Base-by-base conservation (phyloP, 2,329 filamentous ascomycete genomes). In the Raffaelea arxii region DNA sequence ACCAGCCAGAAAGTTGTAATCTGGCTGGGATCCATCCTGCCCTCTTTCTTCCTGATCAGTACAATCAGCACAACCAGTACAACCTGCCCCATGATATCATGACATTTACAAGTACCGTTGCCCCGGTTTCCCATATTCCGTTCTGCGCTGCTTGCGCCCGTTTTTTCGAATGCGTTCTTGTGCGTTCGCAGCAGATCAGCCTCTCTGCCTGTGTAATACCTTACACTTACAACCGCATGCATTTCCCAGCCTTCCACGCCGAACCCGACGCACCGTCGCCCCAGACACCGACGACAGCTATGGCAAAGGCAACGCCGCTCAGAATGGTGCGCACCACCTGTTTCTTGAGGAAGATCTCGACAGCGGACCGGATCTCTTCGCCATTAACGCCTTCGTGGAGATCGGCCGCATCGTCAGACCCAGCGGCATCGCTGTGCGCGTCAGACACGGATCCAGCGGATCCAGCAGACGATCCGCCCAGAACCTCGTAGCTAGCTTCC, bases 401-500 rank as follows among this genome's bases (percentile, higher is more conserved):
- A 6, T 23, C 9, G 24, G 25, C 40, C 23, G 21, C 54, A 22
- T 59, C 57, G n/a, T n/a, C n/a, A 19, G 53, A 54, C 41, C 52
- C 54, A 19, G 58, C 57, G 6, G 58, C 62, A 49, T 76, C 70
- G 51, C 68, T 72, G 52, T 67, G 65, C n/a, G 68, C 63, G 39
- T 52, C 52, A 11, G 48, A 53, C 14, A 47, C 47, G 1, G 49
- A 51, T 10, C 49, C 49, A 12, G 43, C 30, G 2, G 50, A 53
- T 18, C 48, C 49, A 21, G 24, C 79, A 71, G 44, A 51, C 4
- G 48, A 43, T 21, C 46, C 41, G 24, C 52, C 52, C n/a, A 54
- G 51, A 18, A 54, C 76, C 64, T 87, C 82, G 64, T 84, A 86
- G 70, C 78, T 86, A 40, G 78, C 75, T 62, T 88, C 83, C 70